These are phyloP conservation scores for Ensete ventricosum DNA, from an alignment of 176 grass and related monocot genomes.

Conservation along the genomic window DNA sequence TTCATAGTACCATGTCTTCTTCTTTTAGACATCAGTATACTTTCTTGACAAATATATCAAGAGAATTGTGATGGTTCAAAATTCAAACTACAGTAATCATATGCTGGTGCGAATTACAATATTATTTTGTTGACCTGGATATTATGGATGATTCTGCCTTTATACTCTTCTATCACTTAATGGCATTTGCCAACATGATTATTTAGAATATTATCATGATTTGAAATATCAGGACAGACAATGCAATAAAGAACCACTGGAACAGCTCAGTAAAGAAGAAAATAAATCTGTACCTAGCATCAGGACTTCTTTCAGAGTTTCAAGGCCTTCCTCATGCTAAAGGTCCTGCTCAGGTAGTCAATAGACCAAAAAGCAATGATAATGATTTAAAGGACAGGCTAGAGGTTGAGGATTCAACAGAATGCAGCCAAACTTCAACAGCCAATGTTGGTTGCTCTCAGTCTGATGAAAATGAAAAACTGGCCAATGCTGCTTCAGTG, in stretches of 20 bases:
- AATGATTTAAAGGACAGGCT: constrained; percentile 21
- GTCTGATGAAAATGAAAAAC: constrained; percentile 26
- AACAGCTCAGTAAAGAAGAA: constrained; percentile 99
- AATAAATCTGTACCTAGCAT: constrained; percentile 65
- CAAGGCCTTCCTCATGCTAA: constrained; percentile 43
- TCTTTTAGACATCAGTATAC: background rate
- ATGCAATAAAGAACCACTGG: constrained; percentile 99
- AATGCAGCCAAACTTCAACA: constrained; percentile 42
- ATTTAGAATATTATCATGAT: background rate
- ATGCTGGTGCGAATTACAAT: background rate
- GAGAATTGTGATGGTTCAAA: background rate
- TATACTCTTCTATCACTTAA: background rate
- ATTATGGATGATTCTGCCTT: background rate
- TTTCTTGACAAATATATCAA: background rate
- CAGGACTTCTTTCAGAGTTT: constrained; percentile 61
- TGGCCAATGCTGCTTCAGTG: constrained; percentile 15
- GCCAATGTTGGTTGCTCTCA: constrained; percentile 32
- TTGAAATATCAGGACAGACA: constrained; percentile 59
- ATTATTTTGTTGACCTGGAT: background rate
- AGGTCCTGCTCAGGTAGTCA: constrained; percentile 33
- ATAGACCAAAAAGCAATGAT: constrained; percentile 27
- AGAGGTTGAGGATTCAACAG: constrained; percentile 46
- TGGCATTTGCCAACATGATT: background rate
- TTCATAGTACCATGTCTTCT: background rate
- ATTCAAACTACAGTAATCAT: background rate